phyloP scores from a whole-genome alignment of 2,329 filamentous ascomycete species.

The Cladosporium sp. region DNA sequence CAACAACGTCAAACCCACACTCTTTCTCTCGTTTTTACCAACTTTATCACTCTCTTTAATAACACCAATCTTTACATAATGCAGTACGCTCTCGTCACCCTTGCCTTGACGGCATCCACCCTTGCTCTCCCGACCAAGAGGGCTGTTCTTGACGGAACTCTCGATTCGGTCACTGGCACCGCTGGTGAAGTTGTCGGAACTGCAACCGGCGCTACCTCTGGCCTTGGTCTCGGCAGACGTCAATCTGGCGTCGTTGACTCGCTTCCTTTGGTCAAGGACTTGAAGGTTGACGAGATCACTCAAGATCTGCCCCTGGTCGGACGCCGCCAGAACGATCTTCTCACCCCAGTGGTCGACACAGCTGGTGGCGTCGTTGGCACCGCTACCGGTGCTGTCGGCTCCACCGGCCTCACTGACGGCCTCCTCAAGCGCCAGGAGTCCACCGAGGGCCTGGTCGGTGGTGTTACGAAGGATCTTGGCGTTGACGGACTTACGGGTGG shows the following conservation, averaged over 20 bases:
- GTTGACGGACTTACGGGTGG: no score
- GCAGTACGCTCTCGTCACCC: slow-evolving; percentile 13
- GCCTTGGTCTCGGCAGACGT: no score
- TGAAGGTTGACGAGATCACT: no score
- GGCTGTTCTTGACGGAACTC: slow-evolving; percentile 73
- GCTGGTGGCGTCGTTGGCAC: neutral
- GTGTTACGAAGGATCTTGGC: neutral
- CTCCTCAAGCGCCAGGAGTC: neutral
- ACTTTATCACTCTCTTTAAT: neutral
- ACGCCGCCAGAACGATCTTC: no score
- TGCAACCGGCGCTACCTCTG: no score
- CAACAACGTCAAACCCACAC: neutral
- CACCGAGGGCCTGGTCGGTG: neutral
- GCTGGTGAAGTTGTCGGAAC: neutral
- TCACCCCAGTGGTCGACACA: no score
- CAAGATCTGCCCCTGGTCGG: no score
- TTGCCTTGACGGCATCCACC: slow-evolving; percentile 12
- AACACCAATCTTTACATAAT: neutral
- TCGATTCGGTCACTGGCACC: slow-evolving; percentile 68
- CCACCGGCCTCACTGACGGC: neutral
- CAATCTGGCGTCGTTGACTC: no score
- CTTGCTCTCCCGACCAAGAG: slow-evolving; percentile 8
- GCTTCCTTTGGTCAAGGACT: no score
- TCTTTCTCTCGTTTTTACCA: slow-evolving; percentile 12
- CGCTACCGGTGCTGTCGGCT: neutral